Conservation (phyloP, 2,329 filamentous ascomycete species). For the Purpureocillium lavendulum region DNA sequence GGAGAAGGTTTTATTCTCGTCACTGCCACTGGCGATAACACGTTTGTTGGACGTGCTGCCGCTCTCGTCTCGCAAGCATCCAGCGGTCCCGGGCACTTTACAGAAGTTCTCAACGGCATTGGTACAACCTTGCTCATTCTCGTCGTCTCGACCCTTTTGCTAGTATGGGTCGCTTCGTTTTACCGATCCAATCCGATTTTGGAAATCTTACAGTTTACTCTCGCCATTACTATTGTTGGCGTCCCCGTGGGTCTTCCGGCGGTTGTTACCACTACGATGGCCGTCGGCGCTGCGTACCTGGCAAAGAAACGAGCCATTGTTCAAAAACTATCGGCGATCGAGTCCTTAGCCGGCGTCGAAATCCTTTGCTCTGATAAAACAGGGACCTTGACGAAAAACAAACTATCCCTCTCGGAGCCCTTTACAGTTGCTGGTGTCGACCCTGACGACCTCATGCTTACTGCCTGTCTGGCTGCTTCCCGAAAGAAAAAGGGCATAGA, state of each 20-base stretch:
- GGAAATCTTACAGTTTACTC: constrained; percentile 71
- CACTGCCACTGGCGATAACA: constrained; percentile 79
- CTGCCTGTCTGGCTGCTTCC: constrained; percentile 80
- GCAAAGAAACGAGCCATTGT: constrained; percentile 91
- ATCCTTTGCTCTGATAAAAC: constrained; percentile 95
- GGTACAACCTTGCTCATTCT: constrained; percentile 71
- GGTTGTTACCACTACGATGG: constrained; percentile 92
- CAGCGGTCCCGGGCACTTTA: constrained; percentile 75
- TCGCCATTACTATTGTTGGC: constrained; percentile 86
- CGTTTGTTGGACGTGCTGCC: constrained; percentile 82
- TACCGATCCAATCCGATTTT: constrained; percentile 80
- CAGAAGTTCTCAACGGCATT: constrained; percentile 81
- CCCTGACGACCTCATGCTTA: constrained; percentile 83
- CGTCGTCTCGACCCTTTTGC: constrained; percentile 69
- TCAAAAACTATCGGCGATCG: constrained; percentile 85
- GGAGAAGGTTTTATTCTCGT: constrained; percentile 78
- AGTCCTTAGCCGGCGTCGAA: constrained; percentile 86
- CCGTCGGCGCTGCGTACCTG: constrained; percentile 83
- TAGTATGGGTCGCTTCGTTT: constrained; percentile 85
- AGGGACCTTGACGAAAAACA: constrained; percentile 89
- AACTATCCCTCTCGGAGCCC: constrained; percentile 78
- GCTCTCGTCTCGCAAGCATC: constrained; percentile 74
- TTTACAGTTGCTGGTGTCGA: constrained; percentile 77
- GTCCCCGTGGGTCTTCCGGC: constrained; percentile 89
- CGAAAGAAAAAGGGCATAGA: constrained; percentile 96